Conservation (phyloP, 371 early-diverging fungal genomes). For the Scutellospora calospora region DNA sequence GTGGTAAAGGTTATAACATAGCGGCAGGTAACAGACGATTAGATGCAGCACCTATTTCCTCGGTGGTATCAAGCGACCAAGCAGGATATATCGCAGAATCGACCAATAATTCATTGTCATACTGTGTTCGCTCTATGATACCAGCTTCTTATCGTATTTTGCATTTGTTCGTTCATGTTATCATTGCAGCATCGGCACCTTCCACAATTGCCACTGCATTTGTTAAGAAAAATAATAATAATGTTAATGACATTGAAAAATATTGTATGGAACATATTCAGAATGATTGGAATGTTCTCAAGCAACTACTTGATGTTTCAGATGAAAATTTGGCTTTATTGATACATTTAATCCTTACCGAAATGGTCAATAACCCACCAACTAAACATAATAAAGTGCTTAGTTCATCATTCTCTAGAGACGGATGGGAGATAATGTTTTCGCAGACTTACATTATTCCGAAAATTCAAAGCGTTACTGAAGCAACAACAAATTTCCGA, state of each 20-base stretch:
- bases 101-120: neutral
- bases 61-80: neutral
- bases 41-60: neutral
- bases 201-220: neutral
- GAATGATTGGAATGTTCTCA: conserved; percentile 44
- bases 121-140: conserved; percentile 27
- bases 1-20: neutral
- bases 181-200: conserved; percentile 17
- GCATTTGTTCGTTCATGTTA: conserved; percentile 43
- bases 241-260: neutral
- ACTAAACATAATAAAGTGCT: neutral
- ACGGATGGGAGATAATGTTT: conserved; percentile 34
- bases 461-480: conserved; percentile 14
- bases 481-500: conserved; percentile 4
- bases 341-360: conserved; percentile 8
- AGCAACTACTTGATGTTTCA: conserved; percentile 17
- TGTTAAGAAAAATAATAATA: neutral
- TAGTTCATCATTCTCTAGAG: neutral
- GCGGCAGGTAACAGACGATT: neutral
- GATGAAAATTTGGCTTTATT: conserved; percentile 41
- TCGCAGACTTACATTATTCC: neutral
- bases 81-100: conserved; percentile 33
- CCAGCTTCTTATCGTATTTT: conserved; percentile 43
- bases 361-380: neutral
- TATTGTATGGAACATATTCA: conserved; percentile 37